phyloP scores from a whole-genome alignment of 495 filamentous ascomycete species.

The Thozetella sp. region DNA sequence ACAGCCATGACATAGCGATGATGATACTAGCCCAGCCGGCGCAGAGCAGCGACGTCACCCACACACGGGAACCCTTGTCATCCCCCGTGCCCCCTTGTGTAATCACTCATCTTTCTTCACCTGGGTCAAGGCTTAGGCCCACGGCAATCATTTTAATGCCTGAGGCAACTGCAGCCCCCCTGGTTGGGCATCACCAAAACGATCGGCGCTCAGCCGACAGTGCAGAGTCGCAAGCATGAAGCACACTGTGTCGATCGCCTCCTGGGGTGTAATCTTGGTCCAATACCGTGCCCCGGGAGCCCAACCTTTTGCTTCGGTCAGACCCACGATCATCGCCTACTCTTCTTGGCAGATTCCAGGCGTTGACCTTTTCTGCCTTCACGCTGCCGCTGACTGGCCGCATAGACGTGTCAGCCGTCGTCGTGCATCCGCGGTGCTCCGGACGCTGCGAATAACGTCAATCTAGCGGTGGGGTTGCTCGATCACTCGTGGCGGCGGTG shows the following conservation, averaged over 20 bases:
- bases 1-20: neutral
- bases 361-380: neutral
- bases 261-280: neutral
- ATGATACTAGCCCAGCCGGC: too few relatives aligned
- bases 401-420: neutral
- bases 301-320: neutral
- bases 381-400: neutral
- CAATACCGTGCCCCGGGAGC: neutral
- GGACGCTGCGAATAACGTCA: slow-evolving; percentile 10
- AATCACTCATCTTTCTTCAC: neutral
- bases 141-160: neutral
- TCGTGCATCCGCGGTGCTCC: neutral
- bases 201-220: slow-evolving; percentile 3
- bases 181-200: neutral
- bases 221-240: neutral
- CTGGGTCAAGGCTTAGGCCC: neutral
- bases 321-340: neutral
- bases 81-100: neutral
- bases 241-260: neutral
- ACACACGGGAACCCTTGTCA: neutral
- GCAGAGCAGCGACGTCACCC: neutral
- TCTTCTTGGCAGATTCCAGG: neutral
- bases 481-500: neutral
- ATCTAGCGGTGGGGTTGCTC: slow-evolving; percentile 16
- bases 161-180: neutral